Percentiles rank a stretch among this genome's conserved stretches.
Conservation (phyloP, 306 rosid genomes). For the Prunus armeniaca region DNA sequence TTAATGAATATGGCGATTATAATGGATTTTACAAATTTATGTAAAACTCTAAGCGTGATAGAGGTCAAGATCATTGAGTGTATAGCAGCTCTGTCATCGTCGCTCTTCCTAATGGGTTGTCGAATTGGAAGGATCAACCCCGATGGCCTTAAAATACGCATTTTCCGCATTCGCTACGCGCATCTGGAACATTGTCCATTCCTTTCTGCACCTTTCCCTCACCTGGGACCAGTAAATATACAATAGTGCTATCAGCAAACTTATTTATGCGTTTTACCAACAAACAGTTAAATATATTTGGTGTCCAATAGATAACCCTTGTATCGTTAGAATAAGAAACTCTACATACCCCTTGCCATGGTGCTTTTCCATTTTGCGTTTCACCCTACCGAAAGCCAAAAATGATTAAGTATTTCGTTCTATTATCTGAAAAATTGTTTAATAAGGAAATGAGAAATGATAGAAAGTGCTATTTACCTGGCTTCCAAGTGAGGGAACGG, state of each 20-base stretch:
- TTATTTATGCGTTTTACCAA: too few relatives aligned
- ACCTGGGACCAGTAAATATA: constrained; percentile 51
- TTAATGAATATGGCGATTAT: constrained; percentile 21
- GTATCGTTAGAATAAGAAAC: background rate
- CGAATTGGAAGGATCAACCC: constrained; percentile 47
- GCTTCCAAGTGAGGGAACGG: constrained; percentile 85
- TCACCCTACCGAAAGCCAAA: constrained; percentile 56
- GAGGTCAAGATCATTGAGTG: constrained; percentile 16
- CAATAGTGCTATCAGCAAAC: constrained; percentile 20
- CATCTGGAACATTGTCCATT: constrained; percentile 92
- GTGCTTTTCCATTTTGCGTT: constrained; percentile 57
- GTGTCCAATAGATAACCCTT: background rate
- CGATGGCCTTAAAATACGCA: constrained; percentile 59
- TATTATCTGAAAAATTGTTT: background rate
- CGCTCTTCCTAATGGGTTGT: constrained; percentile 34
- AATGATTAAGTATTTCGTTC: background rate
- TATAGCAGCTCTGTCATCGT: constrained; percentile 6
- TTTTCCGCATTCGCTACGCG: constrained; percentile 78
- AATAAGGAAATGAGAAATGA: background rate
- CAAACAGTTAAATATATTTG: too few relatives aligned
- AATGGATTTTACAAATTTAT: constrained; percentile 13
- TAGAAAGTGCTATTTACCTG: constrained; percentile 48
- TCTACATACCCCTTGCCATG: constrained; percentile 84
- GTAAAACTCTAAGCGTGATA: constrained; percentile 24
- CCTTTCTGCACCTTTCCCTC: constrained; percentile 90